Evolutionary conservation across 495 filamentous ascomycete genomes (phyloP).

Genomic region (Apodospora peruviana): DNA sequence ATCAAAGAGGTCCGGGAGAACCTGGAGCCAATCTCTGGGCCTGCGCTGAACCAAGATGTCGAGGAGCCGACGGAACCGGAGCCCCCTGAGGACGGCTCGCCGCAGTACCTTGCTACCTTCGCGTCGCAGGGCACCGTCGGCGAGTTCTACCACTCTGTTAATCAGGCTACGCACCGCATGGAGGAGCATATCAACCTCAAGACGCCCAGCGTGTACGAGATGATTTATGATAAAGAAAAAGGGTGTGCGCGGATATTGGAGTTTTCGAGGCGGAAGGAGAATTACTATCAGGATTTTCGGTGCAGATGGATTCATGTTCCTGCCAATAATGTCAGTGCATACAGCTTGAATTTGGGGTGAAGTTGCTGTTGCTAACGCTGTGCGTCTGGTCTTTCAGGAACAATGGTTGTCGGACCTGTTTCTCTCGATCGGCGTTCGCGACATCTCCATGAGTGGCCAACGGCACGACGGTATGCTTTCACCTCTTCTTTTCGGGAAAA

Average conservation of each 20-base stretch:
- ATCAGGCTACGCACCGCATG: background rate
- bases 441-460: constrained; percentile 6
- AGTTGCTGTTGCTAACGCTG: too few relatives aligned
- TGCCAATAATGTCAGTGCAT: constrained; percentile 6
- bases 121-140: background rate
- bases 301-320: constrained; percentile 13
- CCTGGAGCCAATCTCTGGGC: constrained; percentile 8
- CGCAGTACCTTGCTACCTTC: background rate
- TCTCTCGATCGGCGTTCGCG: constrained; percentile 8
- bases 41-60: background rate
- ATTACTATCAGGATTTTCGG: constrained; percentile 4
- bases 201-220: constrained; percentile 7
- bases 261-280: background rate
- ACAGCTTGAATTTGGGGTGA: too few relatives aligned
- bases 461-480: constrained; percentile 5
- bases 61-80: background rate
- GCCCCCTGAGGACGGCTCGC: background rate
- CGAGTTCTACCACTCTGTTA: constrained; percentile 10
- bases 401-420: constrained; percentile 13
- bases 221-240: constrained; percentile 7
- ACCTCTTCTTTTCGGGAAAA: background rate
- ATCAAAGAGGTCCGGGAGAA: constrained; percentile 6
- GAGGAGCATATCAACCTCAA: constrained; percentile 11
- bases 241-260: constrained; percentile 5
- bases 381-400: constrained; percentile 4